phyloP scores from a whole-genome alignment of 2,329 filamentous ascomycete species.

The Didymella pomorum region DNA sequence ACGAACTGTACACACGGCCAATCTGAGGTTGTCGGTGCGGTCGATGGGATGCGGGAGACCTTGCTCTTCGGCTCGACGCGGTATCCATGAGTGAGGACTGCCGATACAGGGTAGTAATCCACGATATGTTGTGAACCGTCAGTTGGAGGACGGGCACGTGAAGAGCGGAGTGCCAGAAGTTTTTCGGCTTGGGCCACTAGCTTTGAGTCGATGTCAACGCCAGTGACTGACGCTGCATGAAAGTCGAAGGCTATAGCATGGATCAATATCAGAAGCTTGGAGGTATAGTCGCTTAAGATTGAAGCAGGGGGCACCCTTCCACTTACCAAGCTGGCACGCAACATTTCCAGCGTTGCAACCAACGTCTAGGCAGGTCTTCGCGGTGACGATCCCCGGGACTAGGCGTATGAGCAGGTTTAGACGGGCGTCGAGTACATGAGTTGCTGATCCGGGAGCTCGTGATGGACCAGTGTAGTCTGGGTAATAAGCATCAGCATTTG shows the following conservation, averaged over 20 bases:
- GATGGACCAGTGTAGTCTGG: constrained; percentile 51
- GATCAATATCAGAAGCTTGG: constrained; percentile 34
- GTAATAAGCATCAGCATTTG: constrained; percentile 24
- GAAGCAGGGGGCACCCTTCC: constrained; percentile 33
- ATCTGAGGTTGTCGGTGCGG: constrained; percentile 26
- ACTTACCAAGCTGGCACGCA: constrained; percentile 50
- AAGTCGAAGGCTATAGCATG: constrained; percentile 48
- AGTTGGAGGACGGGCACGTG: constrained; percentile 42
- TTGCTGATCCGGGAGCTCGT: constrained; percentile 46
- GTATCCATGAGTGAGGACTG: constrained; percentile 45
- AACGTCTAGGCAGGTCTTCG: constrained; percentile 50
- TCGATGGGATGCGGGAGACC: constrained; percentile 21
- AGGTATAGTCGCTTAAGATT: constrained; percentile 20
- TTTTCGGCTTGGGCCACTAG: constrained; percentile 49
- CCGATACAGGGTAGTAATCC: constrained; percentile 51
- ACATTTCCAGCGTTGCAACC: constrained; percentile 53
- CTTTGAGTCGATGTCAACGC: constrained; percentile 51
- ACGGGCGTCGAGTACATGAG: constrained; percentile 50
- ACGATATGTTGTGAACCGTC: constrained; percentile 20
- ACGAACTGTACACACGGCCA: constrained; percentile 44
- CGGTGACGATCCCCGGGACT: constrained; percentile 46
- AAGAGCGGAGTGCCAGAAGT: constrained; percentile 49
- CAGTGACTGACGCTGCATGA: constrained; percentile 48
- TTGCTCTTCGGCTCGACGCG: constrained; percentile 36
- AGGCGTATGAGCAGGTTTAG: constrained; percentile 43